These are phyloP conservation scores for Pseudogymnoascus sp. DNA, from an alignment of 2,329 filamentous ascomycete genomes.

Conservation along the genomic window DNA sequence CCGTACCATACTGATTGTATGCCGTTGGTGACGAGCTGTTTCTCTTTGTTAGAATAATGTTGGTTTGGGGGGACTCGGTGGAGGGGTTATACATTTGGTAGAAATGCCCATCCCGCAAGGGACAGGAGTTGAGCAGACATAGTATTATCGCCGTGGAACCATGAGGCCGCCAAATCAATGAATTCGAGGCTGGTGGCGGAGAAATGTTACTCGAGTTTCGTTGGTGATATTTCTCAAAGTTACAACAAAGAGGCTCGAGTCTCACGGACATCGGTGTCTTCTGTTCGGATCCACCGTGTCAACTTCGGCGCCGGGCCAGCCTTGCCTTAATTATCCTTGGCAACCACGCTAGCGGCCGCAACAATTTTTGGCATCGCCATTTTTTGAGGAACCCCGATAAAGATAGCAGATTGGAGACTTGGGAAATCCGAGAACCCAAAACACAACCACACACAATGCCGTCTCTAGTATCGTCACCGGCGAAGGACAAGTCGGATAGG, in stretches of 20 bases:
- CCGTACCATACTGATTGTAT: constrained; percentile 77
- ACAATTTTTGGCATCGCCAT: constrained; percentile 7
- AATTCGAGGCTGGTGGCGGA: background rate
- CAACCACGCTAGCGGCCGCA: constrained; percentile 19
- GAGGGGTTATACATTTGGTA: constrained; percentile 44
- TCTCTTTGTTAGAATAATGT: constrained; percentile 4
- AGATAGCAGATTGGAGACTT: constrained; percentile 5
- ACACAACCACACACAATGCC: constrained; percentile 12
- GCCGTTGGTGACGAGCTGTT: constrained; percentile 67
- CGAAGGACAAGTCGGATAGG: constrained; percentile 25
- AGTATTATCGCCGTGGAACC: background rate
- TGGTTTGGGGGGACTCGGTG: background rate
- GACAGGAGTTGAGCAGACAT: constrained; percentile 35
- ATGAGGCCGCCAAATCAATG: background rate
- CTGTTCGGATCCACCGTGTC: constrained; percentile 2
- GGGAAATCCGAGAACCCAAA: background rate
- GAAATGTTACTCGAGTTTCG: background rate
- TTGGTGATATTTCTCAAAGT: background rate
- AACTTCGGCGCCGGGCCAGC: background rate
- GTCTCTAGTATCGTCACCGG: constrained; percentile 8
- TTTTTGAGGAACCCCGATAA: constrained; percentile 9
- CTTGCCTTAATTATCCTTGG: constrained; percentile 18
- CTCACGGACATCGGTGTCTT: background rate
- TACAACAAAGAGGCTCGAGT: background rate
- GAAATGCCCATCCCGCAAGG: constrained; percentile 51